These are phyloP conservation scores for Trichophyton rubrum DNA, from an alignment of 2,329 filamentous ascomycete genomes.

Conservation along the genomic window DNA sequence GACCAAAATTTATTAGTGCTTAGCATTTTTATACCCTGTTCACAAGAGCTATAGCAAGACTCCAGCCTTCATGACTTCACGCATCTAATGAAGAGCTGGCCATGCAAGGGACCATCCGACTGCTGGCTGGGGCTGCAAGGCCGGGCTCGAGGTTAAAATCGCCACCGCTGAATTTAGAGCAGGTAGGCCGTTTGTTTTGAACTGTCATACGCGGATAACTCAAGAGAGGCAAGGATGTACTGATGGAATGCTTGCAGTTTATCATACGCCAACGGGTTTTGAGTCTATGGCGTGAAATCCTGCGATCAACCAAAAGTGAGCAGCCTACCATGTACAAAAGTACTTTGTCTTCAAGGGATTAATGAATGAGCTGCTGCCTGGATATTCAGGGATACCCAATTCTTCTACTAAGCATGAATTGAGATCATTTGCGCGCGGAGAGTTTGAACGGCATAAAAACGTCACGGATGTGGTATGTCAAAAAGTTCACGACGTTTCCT, in stretches of 20 bases:
- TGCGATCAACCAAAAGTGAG: slow-evolving; percentile 30
- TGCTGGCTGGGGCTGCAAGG: slow-evolving; percentile 19
- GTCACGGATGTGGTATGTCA: slow-evolving; percentile 31
- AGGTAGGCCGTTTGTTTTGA: slow-evolving; percentile 19
- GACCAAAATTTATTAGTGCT: background rate
- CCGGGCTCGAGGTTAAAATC: slow-evolving; percentile 24
- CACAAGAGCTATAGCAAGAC: background rate
- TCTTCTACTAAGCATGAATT: slow-evolving; percentile 32
- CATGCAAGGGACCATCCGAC: background rate
- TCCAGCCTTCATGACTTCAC: background rate
- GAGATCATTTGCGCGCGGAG: slow-evolving; percentile 30
- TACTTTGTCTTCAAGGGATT: background rate
- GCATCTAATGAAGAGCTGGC: background rate
- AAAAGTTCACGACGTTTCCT: background rate
- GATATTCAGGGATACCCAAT: slow-evolving; percentile 26
- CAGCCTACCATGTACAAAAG: background rate
- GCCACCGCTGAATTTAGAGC: slow-evolving; percentile 27
- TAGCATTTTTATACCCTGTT: background rate
- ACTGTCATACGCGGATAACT: no score
- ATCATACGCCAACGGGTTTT: slow-evolving; percentile 33
- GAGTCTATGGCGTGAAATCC: slow-evolving; percentile 33
- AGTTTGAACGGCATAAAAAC: slow-evolving; percentile 33
- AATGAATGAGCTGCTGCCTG: background rate
- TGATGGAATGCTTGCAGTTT: slow-evolving; percentile 22
- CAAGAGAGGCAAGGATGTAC: background rate